phyloP scores from a whole-genome alignment of 2,329 filamentous ascomycete species.

The Pseudocercospora pini-densiflorae region DNA sequence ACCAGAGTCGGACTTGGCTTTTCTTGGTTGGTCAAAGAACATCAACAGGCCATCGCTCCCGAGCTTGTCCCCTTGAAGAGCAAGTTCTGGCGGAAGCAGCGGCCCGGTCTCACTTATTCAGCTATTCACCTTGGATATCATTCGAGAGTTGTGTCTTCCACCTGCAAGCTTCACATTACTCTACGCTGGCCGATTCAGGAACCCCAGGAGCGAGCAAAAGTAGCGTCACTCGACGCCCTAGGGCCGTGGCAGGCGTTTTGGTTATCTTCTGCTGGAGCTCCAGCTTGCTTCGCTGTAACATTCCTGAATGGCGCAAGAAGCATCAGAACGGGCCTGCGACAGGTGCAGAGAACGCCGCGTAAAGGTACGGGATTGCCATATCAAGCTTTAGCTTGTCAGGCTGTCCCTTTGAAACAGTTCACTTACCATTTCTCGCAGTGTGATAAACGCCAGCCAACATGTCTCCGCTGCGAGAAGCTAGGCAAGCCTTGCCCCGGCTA shows the following conservation, averaged over 20 bases:
- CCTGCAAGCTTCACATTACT: background rate
- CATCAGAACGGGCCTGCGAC: constrained; percentile 40
- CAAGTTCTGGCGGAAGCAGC: background rate
- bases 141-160: constrained; percentile 13
- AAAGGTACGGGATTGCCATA: constrained; percentile 32
- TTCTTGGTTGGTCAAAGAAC: background rate
- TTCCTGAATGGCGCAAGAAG: constrained; percentile 32
- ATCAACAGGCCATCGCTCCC: too few species aligned
- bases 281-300: constrained; percentile 6
- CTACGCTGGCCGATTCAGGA: background rate
- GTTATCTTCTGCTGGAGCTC: constrained; percentile 5
- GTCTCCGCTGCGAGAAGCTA: constrained; percentile 41
- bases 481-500: constrained; percentile 42
- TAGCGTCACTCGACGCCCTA: background rate
- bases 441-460: constrained; percentile 39
- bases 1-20: background rate
- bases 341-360: constrained; percentile 41
- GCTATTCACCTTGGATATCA: constrained; percentile 3
- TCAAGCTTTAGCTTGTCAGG: constrained; percentile 2
- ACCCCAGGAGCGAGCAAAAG: constrained; percentile 5
- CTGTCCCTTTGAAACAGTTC: background rate
- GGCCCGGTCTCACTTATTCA: constrained; percentile 3
- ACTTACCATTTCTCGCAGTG: constrained; percentile 28
- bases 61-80: background rate
- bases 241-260: background rate